phyloP scores from a whole-genome alignment of 78 protist species.

The Dictyostelium brefeldianum region DNA sequence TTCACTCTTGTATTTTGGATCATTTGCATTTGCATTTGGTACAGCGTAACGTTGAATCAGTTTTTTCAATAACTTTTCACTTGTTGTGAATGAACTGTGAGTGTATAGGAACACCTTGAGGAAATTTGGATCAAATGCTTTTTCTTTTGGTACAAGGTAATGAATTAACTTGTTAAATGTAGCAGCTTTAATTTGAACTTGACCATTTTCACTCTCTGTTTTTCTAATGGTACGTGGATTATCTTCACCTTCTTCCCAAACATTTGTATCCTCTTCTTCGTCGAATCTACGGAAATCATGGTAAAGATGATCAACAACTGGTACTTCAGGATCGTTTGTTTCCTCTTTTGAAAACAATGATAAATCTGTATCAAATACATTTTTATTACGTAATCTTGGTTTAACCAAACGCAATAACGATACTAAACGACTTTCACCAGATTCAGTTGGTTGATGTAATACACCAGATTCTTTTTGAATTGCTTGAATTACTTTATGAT shows the following conservation, averaged over 20 bases:
- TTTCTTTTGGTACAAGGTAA: conserved; percentile 42
- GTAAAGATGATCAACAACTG: conserved; percentile 62
- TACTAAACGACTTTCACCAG: conserved; percentile 55
- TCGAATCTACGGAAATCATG: conserved; percentile 40
- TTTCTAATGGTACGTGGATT: conserved; percentile 29
- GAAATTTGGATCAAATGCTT: conserved; percentile 23
- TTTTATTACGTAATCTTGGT: conserved; percentile 48
- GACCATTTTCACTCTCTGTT: conserved; percentile 14
- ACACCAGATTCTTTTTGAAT: conserved; percentile 70
- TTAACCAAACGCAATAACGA: conserved; percentile 49
- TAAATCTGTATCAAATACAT: conserved; percentile 60
- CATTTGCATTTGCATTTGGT: conserved; percentile 13
- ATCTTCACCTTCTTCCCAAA: conserved; percentile 73
- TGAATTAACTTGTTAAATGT: conserved; percentile 60
- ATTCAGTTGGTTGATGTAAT: conserved; percentile 57
- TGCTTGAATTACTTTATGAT: conserved; percentile 30
- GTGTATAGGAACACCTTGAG: conserved; percentile 58
- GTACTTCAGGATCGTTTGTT: conserved; percentile 42
- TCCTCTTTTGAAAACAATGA: conserved; percentile 33
- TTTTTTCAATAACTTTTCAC: conserved; percentile 62
- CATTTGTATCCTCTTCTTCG: conserved; percentile 60
- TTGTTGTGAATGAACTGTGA: conserved; percentile 43
- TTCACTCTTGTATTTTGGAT: conserved; percentile 11
- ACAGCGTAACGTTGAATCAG: conserved; percentile 65
- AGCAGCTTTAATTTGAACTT: conserved; percentile 40